Evolutionary conservation across 164 flowering plant species (phyloP).

Genomic region (Vitis vinifera): ASM3070453v1 NC_081821.1:6409501-6410000

Average conservation of each 20-base stretch:
- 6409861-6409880: slow-evolving; percentile 31
- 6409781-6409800: slow-evolving; percentile 91
- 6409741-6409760: slow-evolving; percentile 85
- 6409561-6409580: slow-evolving; percentile 89
- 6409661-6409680: background rate
- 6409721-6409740: slow-evolving; percentile 92
- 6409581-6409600: slow-evolving; percentile 87
- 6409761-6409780: slow-evolving; percentile 98
- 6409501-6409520: slow-evolving; percentile 99
- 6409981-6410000: background rate
- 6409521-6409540: slow-evolving; percentile 93
- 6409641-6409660: background rate
- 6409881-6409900: background rate
- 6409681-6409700: slow-evolving; percentile 8
- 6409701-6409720: slow-evolving; percentile 84
- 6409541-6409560: slow-evolving; percentile 87
- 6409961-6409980: background rate
- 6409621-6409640: background rate
- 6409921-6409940: too few species aligned
- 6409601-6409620: slow-evolving; percentile 97
- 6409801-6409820: slow-evolving; percentile 87
- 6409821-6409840: slow-evolving; percentile 76
- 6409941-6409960: background rate
- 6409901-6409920: background rate
- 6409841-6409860: slow-evolving; percentile 98